These are phyloP conservation scores for Fraxinus baroniana DNA, from an alignment of 305 asterid genomes.

Conservation along the genomic window DNA sequence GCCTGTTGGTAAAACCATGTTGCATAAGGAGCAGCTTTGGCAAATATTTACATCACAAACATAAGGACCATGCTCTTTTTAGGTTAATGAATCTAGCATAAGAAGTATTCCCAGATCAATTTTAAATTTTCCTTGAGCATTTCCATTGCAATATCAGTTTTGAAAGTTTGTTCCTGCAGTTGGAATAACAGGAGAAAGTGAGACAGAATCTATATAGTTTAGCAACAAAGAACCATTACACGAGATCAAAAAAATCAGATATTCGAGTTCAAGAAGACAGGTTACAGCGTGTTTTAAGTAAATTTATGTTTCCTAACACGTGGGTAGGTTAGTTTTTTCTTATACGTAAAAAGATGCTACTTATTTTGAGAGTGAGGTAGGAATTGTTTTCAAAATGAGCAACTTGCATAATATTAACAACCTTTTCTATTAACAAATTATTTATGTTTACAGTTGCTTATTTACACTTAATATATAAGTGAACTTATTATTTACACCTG, in stretches of 20 bases:
- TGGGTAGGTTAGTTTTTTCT: not conserved
- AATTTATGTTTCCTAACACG: not conserved
- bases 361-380: not conserved
- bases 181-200: not conserved
- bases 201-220: not conserved
- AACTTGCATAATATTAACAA: not conserved
- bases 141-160: constrained; percentile 27
- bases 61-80: not conserved
- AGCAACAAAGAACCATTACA: not conserved
- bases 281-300: not conserved
- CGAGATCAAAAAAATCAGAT: not conserved
- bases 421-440: not conserved
- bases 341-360: not conserved
- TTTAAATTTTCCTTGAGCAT: constrained; percentile 40
- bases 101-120: constrained; percentile 43
- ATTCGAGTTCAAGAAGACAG: not conserved
- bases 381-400: not conserved
- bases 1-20: not conserved
- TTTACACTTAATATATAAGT: not conserved
- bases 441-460: not conserved
- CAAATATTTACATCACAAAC: not conserved
- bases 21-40: not conserved
- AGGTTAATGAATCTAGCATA: constrained; percentile 22
- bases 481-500: not conserved
- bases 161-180: constrained; percentile 35